Evolutionary conservation across 352 stramenopile species (phyloP), one percentile per base, ranked within the genome.

Genomic region (Phytophthora cajani): DNA sequence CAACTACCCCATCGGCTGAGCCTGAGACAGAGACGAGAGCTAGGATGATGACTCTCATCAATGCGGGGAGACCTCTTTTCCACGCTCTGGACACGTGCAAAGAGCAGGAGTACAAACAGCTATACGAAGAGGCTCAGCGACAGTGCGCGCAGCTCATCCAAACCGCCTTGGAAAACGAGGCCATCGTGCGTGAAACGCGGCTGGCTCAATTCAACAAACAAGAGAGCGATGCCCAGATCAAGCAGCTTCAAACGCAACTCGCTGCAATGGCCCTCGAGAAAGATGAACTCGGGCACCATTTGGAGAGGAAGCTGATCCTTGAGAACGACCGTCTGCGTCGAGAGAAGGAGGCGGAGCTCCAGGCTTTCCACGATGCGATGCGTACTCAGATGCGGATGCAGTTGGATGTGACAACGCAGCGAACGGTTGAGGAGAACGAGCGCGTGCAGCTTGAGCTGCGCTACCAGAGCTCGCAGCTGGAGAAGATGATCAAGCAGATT

Each of bases 391-490:
- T 91, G 72, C 74, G 69, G 0, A 78, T 71, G 53, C 83, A 91
- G n/a, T 33, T 92, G 19, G 83, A 91, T 54, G 60, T 79, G 3
- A 91, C 81, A 1, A 91, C 82, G 6, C 81, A 87, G 40, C 82
- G 80, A 36, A 89, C 83, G 14, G 84, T 91, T 21, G 78, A 85
- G 53, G 85, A 92, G 55, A 92, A 92, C 51, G 77, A 84, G 32
- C 69, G 77, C 2, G 79, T 91, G 21, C 82, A 90, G 54, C 62
- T 92, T 0, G 82, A 92, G 52, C 56, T 92, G 23, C 73, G 80
- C 1, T 91, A 86, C 49, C 85, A 91, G 33, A 91, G 75, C 47
- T 65, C 77, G 1, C 79, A 90, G 32, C 58, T 92, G 2, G 82
- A 90, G 53, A 74, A 78, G 40, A 47, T 92, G 30, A 64, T 92